Percentiles rank a stretch among this genome's conserved stretches.
Evolutionary conservation across 2,329 filamentous ascomycete genomes (phyloP).

Genomic region (Fusarium kyushuense): DNA sequence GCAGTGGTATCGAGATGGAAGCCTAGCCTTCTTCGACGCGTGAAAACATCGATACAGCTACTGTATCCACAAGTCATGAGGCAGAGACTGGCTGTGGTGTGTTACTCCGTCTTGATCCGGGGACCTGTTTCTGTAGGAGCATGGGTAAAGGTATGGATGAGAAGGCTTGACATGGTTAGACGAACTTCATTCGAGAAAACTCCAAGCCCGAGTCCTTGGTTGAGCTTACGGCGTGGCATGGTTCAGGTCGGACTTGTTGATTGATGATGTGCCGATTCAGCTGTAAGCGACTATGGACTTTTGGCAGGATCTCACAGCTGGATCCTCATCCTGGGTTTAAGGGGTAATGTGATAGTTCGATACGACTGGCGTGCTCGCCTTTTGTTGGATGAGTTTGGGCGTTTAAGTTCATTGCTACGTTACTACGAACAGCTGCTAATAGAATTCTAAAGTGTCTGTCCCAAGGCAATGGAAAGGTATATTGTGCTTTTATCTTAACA

Average conservation of each 20-base stretch:
- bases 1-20: neutral
- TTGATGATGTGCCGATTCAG: neutral
- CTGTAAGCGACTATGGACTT: constrained; percentile 12
- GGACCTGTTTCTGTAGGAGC: neutral
- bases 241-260: neutral
- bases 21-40: neutral
- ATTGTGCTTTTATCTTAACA: too few relatives aligned
- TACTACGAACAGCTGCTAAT: neutral
- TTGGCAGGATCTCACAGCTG: constrained; percentile 5
- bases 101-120: too few relatives aligned
- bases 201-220: neutral
- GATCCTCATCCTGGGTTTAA: neutral
- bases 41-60: neutral
- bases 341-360: neutral
- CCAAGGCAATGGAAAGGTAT: neutral
- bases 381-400: neutral
- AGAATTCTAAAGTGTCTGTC: neutral
- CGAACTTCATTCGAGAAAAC: neutral
- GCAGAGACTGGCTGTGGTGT: neutral
- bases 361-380: neutral
- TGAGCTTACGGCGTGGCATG: constrained; percentile 3
- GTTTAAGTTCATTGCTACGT: neutral
- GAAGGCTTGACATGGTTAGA: neutral
- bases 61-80: neutral
- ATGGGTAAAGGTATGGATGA: neutral